Base-by-base conservation (phyloP, 2,329 filamentous ascomycete genomes). In the Epichloe hybrida region DNA sequence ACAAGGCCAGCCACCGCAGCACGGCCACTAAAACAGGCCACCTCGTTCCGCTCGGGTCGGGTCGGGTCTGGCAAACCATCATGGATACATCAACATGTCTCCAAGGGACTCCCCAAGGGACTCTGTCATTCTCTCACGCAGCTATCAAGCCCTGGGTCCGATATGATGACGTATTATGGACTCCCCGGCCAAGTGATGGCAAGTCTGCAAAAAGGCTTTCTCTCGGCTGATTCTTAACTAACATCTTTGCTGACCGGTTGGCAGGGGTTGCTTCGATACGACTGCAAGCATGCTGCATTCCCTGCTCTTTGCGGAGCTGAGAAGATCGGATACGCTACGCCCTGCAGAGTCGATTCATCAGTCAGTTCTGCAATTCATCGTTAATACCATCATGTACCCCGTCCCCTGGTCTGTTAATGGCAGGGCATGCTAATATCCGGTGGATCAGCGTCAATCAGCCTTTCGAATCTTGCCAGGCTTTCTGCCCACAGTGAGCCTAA, bases 261-360 rank as follows among this genome's bases (percentile, higher is more conserved):
- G 36, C 42, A 39, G 36, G 42, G 42, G 42, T 34, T 23, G 36
- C 35, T 23, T 39, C 48, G n/a, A 50, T 50, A 9, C 36, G n/a
- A 51, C 50, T 34, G 50, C 5, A 36, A 11, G 45, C 38, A 31
- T 31, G 27, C 27, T 51, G 45, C 40, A 51, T 38, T 47, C 15
- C 21, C 23, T 37, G 37, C 44, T 38, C 27, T 41, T 40, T 42
- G 46, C 45, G 52, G 40, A 48, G 49, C 45, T 51, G 35, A 46
- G 37, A 40, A 50, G 52, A 51, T 53, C 45, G 48, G 40, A 49
- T 36, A 39, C 45, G 40, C 39, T 41, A 43, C 36, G 31, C 27
- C 50, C 37, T 52, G 46, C 47, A 49, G 41, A 39, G 36, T 40
- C 50, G 46, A 49, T 42, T 49, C 46, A 38, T 42, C 38, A 35